Evolutionary conservation across 768 basidiomycete genomes (phyloP).

Genomic region (Hypsizygus marmoreus): DNA sequence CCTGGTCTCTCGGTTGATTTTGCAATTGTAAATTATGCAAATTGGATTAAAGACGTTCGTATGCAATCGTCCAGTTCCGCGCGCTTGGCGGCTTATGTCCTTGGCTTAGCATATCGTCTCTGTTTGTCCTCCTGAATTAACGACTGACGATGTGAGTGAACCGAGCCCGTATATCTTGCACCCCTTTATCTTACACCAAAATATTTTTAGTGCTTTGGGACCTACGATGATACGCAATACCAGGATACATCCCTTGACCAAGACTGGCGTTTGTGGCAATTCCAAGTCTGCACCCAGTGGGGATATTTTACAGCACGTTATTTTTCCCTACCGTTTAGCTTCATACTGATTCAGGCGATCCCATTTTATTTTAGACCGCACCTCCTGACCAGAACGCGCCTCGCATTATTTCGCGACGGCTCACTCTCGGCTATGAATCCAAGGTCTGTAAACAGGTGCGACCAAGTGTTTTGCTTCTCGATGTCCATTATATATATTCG

Average conservation of each 20-base stretch:
- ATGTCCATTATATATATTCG: not conserved
- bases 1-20: constrained; percentile 55
- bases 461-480: not conserved
- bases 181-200: not conserved
- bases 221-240: constrained; percentile 69
- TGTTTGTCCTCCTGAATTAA: constrained; percentile 49
- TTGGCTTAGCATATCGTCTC: constrained; percentile 51
- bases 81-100: not conserved
- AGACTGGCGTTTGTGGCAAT: constrained; percentile 85
- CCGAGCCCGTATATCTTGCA: not conserved
- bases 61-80: not conserved
- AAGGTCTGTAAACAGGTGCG: constrained; percentile 66
- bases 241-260: constrained; percentile 61
- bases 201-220: constrained; percentile 77
- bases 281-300: constrained; percentile 96
- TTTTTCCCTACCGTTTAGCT: not conserved
- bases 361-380: constrained; percentile 50
- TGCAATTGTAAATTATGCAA: constrained; percentile 70
- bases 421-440: constrained; percentile 71
- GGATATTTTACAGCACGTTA: constrained; percentile 81
- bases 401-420: constrained; percentile 75
- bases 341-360: not conserved
- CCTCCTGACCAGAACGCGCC: constrained; percentile 72
- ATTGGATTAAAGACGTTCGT: constrained; percentile 71
- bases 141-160: constrained; percentile 35